Evolutionary conservation across 345 rosid species (phyloP).

Genomic region (Atalantia buxifolia): DNA sequence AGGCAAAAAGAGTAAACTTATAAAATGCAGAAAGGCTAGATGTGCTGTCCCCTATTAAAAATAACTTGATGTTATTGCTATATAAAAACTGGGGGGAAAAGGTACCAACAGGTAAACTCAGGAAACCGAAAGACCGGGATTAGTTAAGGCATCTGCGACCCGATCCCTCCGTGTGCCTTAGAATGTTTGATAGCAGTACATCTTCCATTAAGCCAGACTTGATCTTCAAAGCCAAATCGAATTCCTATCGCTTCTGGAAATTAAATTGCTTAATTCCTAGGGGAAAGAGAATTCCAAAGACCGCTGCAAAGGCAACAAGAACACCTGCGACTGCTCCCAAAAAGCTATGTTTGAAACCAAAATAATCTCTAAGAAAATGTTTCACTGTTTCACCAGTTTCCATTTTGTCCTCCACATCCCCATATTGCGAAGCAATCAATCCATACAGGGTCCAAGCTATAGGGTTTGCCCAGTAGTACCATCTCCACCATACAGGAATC

Average conservation of each 20-base stretch:
- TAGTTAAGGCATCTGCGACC: too few relatives aligned
- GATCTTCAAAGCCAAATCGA: not conserved
- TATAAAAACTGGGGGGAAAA: too few relatives aligned
- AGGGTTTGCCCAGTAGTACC: constrained; percentile 58
- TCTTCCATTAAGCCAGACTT: not conserved
- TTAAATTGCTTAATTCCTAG: constrained; percentile 60
- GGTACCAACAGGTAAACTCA: too few relatives aligned
- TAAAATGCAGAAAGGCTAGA: too few relatives aligned
- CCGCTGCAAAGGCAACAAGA: constrained; percentile 38
- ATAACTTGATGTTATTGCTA: too few relatives aligned
- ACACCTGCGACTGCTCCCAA: constrained; percentile 49
- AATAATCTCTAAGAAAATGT: constrained; percentile 48
- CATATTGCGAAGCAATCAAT: constrained; percentile 47
- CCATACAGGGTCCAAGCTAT: constrained; percentile 57
- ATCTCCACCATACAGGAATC: constrained; percentile 64
- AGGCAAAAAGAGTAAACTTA: too few relatives aligned
- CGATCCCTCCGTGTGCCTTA: too few relatives aligned
- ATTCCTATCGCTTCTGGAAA: constrained; percentile 57
- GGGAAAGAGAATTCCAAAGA: constrained; percentile 62
- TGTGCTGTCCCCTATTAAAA: too few relatives aligned
- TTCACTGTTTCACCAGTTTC: constrained; percentile 45
- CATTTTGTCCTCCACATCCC: constrained; percentile 36
- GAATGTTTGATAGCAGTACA: not conserved
- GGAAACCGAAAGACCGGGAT: too few relatives aligned
- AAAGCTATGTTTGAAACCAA: constrained; percentile 56